Percentiles rank a stretch among this genome's conserved stretches.
These are phyloP conservation scores for Pichia cephalocereana DNA, from an alignment of 805 yeast species.

Conservation along the genomic window DNA sequence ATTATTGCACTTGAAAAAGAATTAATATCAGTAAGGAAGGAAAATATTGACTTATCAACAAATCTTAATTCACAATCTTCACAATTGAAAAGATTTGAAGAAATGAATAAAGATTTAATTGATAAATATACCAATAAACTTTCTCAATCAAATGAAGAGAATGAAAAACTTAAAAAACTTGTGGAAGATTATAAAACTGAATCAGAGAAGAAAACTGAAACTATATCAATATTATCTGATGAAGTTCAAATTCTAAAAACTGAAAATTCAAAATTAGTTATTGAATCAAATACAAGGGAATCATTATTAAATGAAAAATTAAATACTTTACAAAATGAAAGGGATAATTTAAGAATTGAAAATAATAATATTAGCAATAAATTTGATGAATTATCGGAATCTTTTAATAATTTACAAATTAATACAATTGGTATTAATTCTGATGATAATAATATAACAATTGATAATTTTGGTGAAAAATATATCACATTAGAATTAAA, in stretches of 20 bases:
- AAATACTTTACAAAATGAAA: neutral
- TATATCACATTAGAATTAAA: conserved; percentile 6
- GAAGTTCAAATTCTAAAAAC: neutral
- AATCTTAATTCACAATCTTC: neutral
- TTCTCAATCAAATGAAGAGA: neutral
- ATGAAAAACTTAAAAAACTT: too few species aligned
- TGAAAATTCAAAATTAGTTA: neutral
- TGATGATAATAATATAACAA: neutral
- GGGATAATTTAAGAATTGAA: neutral
- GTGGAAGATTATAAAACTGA: too few species aligned
- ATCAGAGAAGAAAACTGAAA: neutral
- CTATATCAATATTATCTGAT: neutral
- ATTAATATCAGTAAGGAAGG: neutral
- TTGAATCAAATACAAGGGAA: neutral
- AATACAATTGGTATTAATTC: neutral
- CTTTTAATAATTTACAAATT: neutral
- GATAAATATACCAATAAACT: neutral
- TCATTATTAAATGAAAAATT: too few species aligned
- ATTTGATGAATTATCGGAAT: neutral
- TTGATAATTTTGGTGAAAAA: neutral
- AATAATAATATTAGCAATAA: neutral
- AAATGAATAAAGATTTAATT: neutral
- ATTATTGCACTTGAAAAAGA: neutral
- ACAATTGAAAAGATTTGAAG: neutral
- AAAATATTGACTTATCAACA: too few species aligned